Evolutionary conservation across 2,329 filamentous ascomycete species (phyloP), one percentile per base, ranked within the genome.

Genomic region (Aspergillus sp.): DNA sequence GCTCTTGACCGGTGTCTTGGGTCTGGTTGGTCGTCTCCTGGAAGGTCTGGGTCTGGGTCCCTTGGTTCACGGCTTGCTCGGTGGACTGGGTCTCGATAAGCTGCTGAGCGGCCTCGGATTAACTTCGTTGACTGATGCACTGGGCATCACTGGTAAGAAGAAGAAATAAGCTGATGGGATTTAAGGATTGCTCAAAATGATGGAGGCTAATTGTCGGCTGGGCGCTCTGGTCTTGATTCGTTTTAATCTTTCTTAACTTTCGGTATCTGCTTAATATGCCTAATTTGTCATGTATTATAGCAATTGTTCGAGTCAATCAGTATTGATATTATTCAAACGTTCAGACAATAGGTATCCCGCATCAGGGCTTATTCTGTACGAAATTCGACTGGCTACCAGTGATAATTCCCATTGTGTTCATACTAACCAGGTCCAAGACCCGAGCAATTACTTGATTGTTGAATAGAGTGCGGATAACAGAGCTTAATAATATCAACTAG

Each of bases 11-110:
- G 92, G 93, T 74, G 92, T 97, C 0, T 82, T 97, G 6, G 90
- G 90, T 49, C 84, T 97, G 1, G 91, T 96, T 20, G 92, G 92
- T 57, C 88, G 87, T 71, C 79, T 96, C 70, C 84, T 95, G 59
- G 88, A 89, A 67, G 91, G 90, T 5, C 85, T 96, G 29, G 92
- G 92, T 58, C 85, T 96, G 1, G 92, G 92, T 60, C 89, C 90
- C 16, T 75, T 96, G 0, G 85, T 96, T 66, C 90, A 94, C 64
- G 87, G 88, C 52, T 80, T 96, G 3, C 84, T 96, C 16, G 86
- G 87, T 7, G 84, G 89, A 2, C 83, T 96, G 29, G 92, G 92
- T 6, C 77, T 88, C 20, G 82, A 83, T 36, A 80, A 78, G 50
- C 62, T 85, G 32, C 73, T 80, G 6, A 78, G 81, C 49, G 72